A percentile compares a stretch with the other conserved stretches of the same genome.
Conservation (phyloP, 2,329 filamentous ascomycete genomes). For the Myriosclerotinia duriaeana region DNA sequence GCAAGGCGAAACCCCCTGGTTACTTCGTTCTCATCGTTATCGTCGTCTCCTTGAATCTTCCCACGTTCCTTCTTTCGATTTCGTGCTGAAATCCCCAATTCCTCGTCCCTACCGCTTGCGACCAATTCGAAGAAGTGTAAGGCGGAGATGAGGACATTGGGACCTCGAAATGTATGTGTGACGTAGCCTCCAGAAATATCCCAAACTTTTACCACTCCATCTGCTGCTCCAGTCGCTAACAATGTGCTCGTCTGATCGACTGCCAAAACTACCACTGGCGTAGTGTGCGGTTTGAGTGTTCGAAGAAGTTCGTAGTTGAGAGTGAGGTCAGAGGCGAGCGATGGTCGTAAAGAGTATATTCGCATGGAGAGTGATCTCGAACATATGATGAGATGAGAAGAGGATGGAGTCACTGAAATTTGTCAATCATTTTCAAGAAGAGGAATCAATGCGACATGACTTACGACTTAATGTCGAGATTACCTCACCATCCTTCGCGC, state of each 20-base stretch:
- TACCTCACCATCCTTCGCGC: conserved; percentile 67
- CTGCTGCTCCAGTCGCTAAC: conserved; percentile 87
- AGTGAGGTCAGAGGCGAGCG: conserved; percentile 53
- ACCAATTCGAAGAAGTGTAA: conserved; percentile 85
- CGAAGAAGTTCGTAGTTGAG: conserved; percentile 69
- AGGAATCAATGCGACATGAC: conserved; percentile 29
- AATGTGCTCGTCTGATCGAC: conserved; percentile 86
- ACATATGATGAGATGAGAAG: conserved; percentile 83
- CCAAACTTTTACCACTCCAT: conserved; percentile 95
- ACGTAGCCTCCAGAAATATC: conserved; percentile 87
- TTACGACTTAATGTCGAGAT: conserved; percentile 72
- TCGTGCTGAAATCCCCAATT: conserved; percentile 40
- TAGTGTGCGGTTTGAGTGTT: conserved; percentile 84
- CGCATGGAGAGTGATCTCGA: conserved; percentile 96
- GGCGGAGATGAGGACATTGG: conserved; percentile 86
- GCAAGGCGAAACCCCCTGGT: conserved; percentile 73
- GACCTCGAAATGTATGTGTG: conserved; percentile 93
- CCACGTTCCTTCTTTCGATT: conserved; percentile 48
- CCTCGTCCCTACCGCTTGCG: conserved; percentile 44
- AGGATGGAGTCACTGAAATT: conserved; percentile 74
- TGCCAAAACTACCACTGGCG: conserved; percentile 82
- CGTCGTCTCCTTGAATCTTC: conserved; percentile 48
- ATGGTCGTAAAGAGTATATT: conserved; percentile 72
- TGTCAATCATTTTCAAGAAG: conserved; percentile 30
- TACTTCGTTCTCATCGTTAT: conserved; percentile 49